A percentile compares a stretch with the other conserved stretches of the same genome.
phyloP scores from a whole-genome alignment of 2,329 filamentous ascomycete genomes.

The Cephalotrichum gorgonifer region DNA sequence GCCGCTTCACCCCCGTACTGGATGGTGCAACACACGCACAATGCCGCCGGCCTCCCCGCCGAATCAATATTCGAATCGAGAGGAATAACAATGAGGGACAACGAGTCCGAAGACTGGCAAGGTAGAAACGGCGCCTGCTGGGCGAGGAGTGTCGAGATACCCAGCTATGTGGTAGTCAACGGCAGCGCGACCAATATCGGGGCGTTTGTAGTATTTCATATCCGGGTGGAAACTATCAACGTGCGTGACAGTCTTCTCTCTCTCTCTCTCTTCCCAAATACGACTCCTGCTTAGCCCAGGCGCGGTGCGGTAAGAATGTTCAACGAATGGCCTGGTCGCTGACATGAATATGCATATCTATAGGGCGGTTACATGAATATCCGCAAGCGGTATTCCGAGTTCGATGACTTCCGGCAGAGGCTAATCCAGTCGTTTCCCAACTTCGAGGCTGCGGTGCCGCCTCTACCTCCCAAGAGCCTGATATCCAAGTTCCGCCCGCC shows the following conservation, averaged over 20 bases:
- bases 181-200: conserved; percentile 52
- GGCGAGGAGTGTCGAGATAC: conserved; percentile 52
- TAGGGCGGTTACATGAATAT: conserved; percentile 53
- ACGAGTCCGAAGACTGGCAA: conserved; percentile 41
- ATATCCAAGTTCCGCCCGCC: conserved; percentile 75
- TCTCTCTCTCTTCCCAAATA: conserved; percentile 1
- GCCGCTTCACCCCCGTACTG: conserved; percentile 2
- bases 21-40: not conserved
- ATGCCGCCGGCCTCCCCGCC: not conserved
- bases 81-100: conserved; percentile 52
- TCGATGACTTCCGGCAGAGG: conserved; percentile 67
- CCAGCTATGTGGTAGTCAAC: conserved; percentile 46
- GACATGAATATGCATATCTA: conserved; percentile 9
- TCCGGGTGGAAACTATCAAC: conserved; percentile 74
- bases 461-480: conserved; percentile 81
- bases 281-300: not conserved
- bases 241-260: conserved; percentile 36
- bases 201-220: conserved; percentile 95
- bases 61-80: conserved; percentile 9
- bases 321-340: too few species aligned
- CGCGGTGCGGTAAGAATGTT: too few species aligned
- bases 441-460: conserved; percentile 77
- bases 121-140: conserved; percentile 49
- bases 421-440: conserved; percentile 74
- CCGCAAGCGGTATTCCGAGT: conserved; percentile 80